Evolutionary conservation across 768 basidiomycete genomes (phyloP).

Genomic region (Termitomyces sp.): DNA sequence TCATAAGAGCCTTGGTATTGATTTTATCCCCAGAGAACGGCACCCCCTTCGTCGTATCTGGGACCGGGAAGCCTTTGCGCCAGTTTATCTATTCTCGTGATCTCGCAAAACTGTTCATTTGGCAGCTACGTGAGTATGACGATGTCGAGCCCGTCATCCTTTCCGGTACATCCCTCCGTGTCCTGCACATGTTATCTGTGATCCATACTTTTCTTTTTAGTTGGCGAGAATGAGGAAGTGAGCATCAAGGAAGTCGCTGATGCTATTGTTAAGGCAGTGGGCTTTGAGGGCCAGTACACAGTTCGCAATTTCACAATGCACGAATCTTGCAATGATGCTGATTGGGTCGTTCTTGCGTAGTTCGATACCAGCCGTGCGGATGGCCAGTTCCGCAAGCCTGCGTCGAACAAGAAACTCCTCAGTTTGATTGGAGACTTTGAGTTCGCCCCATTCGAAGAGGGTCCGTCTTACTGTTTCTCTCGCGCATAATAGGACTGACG

Average conservation of each 20-base stretch:
- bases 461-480: constrained; percentile 31
- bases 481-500: not conserved
- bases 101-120: constrained; percentile 92
- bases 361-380: constrained; percentile 85
- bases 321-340: not conserved
- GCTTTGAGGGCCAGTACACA: constrained; percentile 70
- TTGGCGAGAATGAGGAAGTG: constrained; percentile 91
- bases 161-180: constrained; percentile 48
- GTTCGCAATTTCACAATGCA: constrained; percentile 31
- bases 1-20: not conserved
- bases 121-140: constrained; percentile 86
- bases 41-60: constrained; percentile 82
- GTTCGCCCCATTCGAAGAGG: constrained; percentile 88
- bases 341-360: constrained; percentile 27
- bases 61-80: constrained; percentile 89
- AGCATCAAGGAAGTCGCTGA: constrained; percentile 89
- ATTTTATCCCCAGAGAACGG: constrained; percentile 49
- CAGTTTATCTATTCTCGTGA: constrained; percentile 98
- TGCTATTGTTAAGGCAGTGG: constrained; percentile 81
- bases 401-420: constrained; percentile 85
- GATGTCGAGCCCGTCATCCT: constrained; percentile 92
- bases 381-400: constrained; percentile 95
- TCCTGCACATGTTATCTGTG: not conserved
- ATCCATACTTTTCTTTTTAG: constrained; percentile 27
- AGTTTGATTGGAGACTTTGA: constrained; percentile 73